phyloP scores from a whole-genome alignment of 495 filamentous ascomycete species.

The Aspergillus diversus region DNA sequence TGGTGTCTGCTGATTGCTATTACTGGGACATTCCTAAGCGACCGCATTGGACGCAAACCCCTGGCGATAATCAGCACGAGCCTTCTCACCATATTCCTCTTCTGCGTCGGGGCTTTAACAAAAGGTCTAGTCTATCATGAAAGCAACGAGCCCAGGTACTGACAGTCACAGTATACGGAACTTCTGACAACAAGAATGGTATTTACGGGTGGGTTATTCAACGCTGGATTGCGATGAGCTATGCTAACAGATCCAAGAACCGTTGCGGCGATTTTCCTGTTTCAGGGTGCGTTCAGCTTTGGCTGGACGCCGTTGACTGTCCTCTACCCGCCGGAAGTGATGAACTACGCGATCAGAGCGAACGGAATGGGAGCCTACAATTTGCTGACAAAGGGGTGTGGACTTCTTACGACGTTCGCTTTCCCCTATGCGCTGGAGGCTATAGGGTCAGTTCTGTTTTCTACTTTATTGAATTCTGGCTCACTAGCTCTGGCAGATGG shows the following conservation, averaged over 20 bases:
- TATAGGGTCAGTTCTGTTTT: too few relatives aligned
- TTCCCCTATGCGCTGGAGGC: neutral
- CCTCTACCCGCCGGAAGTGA: neutral
- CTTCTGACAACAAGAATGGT: neutral
- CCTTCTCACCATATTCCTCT: neutral
- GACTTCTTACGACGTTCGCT: neutral
- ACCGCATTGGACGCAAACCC: neutral
- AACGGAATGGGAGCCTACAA: neutral
- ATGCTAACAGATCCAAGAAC: too few relatives aligned
- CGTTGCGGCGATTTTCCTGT: constrained; percentile 4
- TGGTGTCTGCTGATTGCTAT: neutral
- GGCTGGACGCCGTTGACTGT: neutral
- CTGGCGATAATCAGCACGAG: neutral
- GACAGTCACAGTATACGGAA: neutral
- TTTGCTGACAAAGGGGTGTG: too few relatives aligned
- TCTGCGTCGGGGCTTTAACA: neutral
- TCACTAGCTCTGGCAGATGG: too few relatives aligned
- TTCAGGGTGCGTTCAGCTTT: neutral
- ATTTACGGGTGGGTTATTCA: too few relatives aligned
- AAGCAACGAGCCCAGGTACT: neutral
- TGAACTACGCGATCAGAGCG: neutral
- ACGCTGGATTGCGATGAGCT: too few relatives aligned
- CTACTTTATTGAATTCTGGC: too few relatives aligned
- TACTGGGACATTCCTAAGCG: neutral
- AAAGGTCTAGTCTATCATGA: neutral